These are phyloP conservation scores for Ligustrum vulgare DNA, from an alignment of 257 asterid species.

Conservation along the genomic window DNA sequence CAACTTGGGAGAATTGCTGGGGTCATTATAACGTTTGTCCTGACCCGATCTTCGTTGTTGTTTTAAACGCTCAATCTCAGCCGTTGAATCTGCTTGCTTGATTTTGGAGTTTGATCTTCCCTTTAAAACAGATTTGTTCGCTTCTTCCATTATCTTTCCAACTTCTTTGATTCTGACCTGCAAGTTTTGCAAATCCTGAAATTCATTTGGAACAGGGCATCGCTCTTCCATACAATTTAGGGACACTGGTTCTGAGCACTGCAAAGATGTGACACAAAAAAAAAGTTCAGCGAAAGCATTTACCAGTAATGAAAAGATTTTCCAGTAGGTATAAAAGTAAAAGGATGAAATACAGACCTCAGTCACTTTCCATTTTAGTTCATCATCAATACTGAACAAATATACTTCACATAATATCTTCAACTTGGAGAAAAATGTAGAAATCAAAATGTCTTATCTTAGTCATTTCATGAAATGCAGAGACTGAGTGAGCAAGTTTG, in stretches of 20 bases:
- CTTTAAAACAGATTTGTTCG: constrained; percentile 31
- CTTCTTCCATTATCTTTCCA: constrained; percentile 56
- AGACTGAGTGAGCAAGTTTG: not conserved
- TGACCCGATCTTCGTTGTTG: constrained; percentile 41
- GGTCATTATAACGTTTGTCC: constrained; percentile 36
- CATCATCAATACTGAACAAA: not conserved
- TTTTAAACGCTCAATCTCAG: constrained; percentile 48
- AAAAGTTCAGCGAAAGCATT: not conserved
- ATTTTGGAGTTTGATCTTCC: constrained; percentile 31
- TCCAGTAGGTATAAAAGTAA: not conserved
- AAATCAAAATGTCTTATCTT: not conserved
- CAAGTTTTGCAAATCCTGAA: constrained; percentile 57
- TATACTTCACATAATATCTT: not conserved
- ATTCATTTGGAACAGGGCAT: constrained; percentile 25
- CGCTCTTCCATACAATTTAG: constrained; percentile 38
- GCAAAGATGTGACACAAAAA: constrained; percentile 29
- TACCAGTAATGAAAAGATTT: not conserved
- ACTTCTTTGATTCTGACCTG: constrained; percentile 58
- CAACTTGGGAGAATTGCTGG: constrained; percentile 40
- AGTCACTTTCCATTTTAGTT: not conserved
- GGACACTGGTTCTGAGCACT: constrained; percentile 39
- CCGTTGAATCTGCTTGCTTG: constrained; percentile 30
- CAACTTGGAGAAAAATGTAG: not conserved
- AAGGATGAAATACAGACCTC: not conserved
- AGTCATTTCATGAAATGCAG: not conserved